A percentile compares a stretch with the other conserved stretches of the same genome.
These are phyloP conservation scores for Clavispora phyllophila DNA, from an alignment of 805 yeast genomes.

Conservation along the genomic window DNA sequence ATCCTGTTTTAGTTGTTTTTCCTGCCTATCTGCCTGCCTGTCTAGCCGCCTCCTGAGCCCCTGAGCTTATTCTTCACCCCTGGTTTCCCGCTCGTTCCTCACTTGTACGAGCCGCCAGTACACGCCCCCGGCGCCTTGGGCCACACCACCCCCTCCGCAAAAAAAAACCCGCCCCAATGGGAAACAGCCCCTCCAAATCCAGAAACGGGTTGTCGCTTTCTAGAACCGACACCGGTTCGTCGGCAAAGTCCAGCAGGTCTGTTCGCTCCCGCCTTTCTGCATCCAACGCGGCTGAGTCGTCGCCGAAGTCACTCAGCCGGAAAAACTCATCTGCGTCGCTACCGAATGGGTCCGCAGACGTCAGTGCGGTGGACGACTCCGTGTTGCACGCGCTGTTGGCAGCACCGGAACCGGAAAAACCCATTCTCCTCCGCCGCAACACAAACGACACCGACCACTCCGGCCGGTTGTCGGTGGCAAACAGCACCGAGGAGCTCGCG, in stretches of 20 bases:
- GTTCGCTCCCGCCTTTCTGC: conserved; percentile 33
- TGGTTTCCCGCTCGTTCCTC: background rate
- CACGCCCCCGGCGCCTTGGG: background rate
- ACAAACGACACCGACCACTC: conserved; percentile 30
- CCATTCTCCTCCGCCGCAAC: conserved; percentile 57
- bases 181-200: conserved; percentile 47
- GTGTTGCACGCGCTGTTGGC: conserved; percentile 51
- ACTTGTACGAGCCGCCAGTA: background rate
- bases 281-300: conserved; percentile 19
- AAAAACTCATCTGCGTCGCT: conserved; percentile 23
- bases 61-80: background rate
- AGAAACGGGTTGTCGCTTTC: conserved; percentile 42
- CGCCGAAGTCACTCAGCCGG: conserved; percentile 28
- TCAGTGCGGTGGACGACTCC: conserved; percentile 33
- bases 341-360: conserved; percentile 8
- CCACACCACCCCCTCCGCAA: background rate
- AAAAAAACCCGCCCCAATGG: conserved; percentile 30
- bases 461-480: conserved; percentile 6
- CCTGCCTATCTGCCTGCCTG: background rate
- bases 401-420: conserved; percentile 66
- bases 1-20: background rate
- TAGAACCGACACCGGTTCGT: conserved; percentile 50
- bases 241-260: conserved; percentile 45
- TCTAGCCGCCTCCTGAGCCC: background rate
- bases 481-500: conserved; percentile 13